phyloP scores from a whole-genome alignment of 2,329 filamentous ascomycete genomes.

The Phoma herbarum region DNA sequence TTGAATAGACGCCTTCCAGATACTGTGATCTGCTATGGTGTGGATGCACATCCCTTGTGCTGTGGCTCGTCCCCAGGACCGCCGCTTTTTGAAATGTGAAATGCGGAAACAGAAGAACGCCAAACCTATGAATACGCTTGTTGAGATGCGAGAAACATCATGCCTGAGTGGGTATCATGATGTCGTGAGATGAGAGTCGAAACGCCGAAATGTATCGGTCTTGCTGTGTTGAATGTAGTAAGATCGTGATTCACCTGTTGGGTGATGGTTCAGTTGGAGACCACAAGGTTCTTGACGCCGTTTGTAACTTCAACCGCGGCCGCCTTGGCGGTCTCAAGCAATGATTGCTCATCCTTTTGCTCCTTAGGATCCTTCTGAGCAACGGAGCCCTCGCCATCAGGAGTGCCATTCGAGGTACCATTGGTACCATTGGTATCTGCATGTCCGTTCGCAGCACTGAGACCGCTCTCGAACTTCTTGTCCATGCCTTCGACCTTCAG shows the following conservation, averaged over 20 bases:
- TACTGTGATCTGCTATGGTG: constrained; percentile 30
- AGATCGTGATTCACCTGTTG: constrained; percentile 28
- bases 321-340: constrained; percentile 41
- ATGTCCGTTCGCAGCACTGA: constrained; percentile 19
- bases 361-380: constrained; percentile 24
- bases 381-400: constrained; percentile 9
- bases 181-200: constrained; percentile 18
- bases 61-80: not conserved
- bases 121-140: constrained; percentile 24
- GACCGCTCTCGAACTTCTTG: constrained; percentile 43
- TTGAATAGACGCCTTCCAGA: constrained; percentile 52
- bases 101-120: constrained; percentile 10
- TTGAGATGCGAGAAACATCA: constrained; percentile 30
- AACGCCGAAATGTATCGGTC: constrained; percentile 30
- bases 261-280: constrained; percentile 36
- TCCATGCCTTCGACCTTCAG: constrained; percentile 74
- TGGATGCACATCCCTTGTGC: constrained; percentile 23
- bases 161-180: constrained; percentile 12
- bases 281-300: constrained; percentile 37
- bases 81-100: not conserved
- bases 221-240: constrained; percentile 48
- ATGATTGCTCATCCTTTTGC: constrained; percentile 26
- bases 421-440: constrained; percentile 25
- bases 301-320: constrained; percentile 43
- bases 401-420: constrained; percentile 24